Conservation (phyloP, 208 protist genomes). For the Wallacemonas collosoma region DNA sequence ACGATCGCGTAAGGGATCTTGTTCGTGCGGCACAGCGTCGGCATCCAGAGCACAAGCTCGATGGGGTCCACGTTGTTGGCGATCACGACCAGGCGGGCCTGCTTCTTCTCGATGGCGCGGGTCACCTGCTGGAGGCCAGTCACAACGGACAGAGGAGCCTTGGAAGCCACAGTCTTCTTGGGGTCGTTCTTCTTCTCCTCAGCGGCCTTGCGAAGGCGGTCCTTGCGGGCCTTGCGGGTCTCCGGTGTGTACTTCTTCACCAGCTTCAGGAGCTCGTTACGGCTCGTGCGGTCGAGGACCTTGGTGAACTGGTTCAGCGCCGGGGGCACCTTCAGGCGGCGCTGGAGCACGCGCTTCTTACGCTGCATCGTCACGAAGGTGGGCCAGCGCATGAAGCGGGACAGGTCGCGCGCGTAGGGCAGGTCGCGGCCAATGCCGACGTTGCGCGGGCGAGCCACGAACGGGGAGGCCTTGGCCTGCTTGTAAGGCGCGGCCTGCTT, state of each 20-base stretch:
- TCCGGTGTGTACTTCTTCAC: slow-evolving; percentile 99
- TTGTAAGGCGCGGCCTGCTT: slow-evolving; percentile 85
- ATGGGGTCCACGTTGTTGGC: slow-evolving; percentile 99
- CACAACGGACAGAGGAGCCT: slow-evolving; percentile 92
- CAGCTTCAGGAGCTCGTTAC: slow-evolving; percentile 97
- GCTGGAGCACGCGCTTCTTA: slow-evolving; percentile 96
- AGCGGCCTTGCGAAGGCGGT: slow-evolving; percentile 92
- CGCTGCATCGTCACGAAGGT: slow-evolving; percentile 98
- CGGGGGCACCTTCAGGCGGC: slow-evolving; percentile 97
- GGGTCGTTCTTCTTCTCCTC: slow-evolving; percentile 92
- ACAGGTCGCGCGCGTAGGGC: slow-evolving; percentile 95
- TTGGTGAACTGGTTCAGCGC: slow-evolving; percentile 92
- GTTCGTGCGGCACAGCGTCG: slow-evolving; percentile 98
- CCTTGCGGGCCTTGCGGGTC: slow-evolving; percentile 94
- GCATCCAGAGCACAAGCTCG: slow-evolving; percentile 99
- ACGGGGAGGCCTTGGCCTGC: slow-evolving; percentile 68
- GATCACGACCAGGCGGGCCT: slow-evolving; percentile 99
- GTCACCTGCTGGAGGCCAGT: slow-evolving; percentile 99
- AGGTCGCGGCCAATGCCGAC: slow-evolving; percentile 94
- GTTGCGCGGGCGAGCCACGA: slow-evolving; percentile 86
- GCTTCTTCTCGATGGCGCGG: slow-evolving; percentile 97
- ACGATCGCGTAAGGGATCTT: slow-evolving; percentile 99
- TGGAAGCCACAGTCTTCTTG: slow-evolving; percentile 76
- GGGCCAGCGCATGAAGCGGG: slow-evolving; percentile 97
- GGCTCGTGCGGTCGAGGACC: slow-evolving; percentile 93